Percentiles rank a stretch among this genome's conserved stretches.
phyloP scores from a whole-genome alignment of 2,329 filamentous ascomycete genomes.

The Ascochyta fabae region DNA sequence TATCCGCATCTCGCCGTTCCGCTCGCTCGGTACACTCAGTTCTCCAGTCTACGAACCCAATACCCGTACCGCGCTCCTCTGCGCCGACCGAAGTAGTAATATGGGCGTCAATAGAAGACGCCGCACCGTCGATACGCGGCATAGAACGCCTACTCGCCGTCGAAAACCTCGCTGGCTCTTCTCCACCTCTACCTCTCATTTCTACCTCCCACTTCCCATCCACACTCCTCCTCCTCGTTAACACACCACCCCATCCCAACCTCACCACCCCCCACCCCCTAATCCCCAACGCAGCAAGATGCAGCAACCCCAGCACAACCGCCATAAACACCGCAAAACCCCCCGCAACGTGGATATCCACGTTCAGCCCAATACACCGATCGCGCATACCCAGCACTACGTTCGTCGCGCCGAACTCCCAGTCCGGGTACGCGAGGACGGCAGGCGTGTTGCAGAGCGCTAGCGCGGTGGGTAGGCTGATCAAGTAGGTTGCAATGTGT shows the following conservation, averaged over 20 bases:
- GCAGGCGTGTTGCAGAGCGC: slow-evolving; percentile 7
- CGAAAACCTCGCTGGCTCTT: no score
- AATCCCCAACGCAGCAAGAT: neutral
- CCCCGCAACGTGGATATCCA: slow-evolving; percentile 12
- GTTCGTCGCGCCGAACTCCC: neutral
- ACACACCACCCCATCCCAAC: neutral
- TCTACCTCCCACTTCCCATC: no score
- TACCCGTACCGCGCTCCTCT: neutral
- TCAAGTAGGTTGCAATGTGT: slow-evolving; percentile 18
- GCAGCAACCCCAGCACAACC: slow-evolving; percentile 1
- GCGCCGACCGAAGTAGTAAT: neutral
- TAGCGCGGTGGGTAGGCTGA: slow-evolving; percentile 9
- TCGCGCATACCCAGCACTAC: neutral
- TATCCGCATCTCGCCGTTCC: neutral
- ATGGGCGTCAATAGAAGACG: neutral
- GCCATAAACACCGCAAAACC: slow-evolving; percentile 12
- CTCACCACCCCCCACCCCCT: neutral
- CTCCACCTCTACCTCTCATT: no score
- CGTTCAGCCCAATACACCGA: slow-evolving; percentile 2
- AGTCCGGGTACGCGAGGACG: neutral
- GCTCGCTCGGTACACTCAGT: neutral
- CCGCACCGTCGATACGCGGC: neutral
- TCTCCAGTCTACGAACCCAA: neutral
- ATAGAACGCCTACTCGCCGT: neutral
- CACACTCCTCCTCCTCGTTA: no score